These are phyloP conservation scores for Mercurialis annua DNA, from an alignment of 345 rosid species.

Conservation along the genomic window DNA sequence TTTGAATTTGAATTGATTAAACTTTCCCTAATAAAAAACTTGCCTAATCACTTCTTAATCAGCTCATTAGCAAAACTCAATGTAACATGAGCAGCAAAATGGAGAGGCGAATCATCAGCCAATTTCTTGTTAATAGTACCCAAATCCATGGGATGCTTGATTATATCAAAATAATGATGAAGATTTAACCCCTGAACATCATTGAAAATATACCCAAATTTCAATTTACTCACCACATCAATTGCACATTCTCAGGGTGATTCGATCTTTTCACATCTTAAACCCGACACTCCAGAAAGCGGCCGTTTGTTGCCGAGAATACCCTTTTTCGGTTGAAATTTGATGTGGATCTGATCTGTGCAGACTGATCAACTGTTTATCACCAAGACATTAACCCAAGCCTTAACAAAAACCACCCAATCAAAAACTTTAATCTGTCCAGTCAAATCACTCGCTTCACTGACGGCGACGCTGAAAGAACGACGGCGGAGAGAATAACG, in stretches of 20 bases:
- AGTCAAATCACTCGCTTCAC: too few relatives aligned
- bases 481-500: too few relatives aligned
- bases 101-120: conserved; percentile 42
- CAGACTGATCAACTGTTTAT: too few relatives aligned
- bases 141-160: conserved; percentile 77
- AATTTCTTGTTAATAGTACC: conserved; percentile 62
- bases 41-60: too few relatives aligned
- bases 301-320: conserved; percentile 49
- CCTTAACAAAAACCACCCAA: too few relatives aligned
- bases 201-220: conserved; percentile 54
- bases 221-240: conserved; percentile 66
- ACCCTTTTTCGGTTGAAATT: conserved; percentile 35
- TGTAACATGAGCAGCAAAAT: conserved; percentile 67
- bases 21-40: too few relatives aligned
- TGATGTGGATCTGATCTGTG: conserved; percentile 45
- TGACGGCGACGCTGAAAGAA: too few relatives aligned
- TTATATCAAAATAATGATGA: conserved; percentile 55
- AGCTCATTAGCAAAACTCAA: conserved; percentile 70
- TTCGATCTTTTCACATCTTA: conserved; percentile 32
- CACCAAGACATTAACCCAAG: too few relatives aligned
- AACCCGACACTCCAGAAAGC: conserved; percentile 12
- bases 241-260: conserved; percentile 37
- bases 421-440: too few relatives aligned
- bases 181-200: conserved; percentile 58
- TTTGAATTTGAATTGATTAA: too few relatives aligned